These are phyloP conservation scores for Coemansia sp. DNA, from an alignment of 371 early-diverging fungal genomes.

Conservation along the genomic window DNA sequence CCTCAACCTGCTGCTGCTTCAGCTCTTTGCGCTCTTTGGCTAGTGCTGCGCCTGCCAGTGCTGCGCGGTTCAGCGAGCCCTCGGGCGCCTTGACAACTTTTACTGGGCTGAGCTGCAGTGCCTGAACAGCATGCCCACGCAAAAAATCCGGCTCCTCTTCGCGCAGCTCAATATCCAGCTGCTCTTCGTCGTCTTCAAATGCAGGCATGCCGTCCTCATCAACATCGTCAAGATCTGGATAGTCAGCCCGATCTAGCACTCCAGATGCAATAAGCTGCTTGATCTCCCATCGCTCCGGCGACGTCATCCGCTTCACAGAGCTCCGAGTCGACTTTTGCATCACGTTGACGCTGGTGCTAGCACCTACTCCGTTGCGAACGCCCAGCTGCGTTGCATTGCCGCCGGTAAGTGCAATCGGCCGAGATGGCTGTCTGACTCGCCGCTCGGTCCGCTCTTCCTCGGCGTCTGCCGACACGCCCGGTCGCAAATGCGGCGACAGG, in stretches of 20 bases:
- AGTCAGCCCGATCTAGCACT: constrained; percentile 80
- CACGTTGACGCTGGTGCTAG: background rate
- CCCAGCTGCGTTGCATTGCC: constrained; percentile 31
- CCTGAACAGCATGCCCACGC: constrained; percentile 84
- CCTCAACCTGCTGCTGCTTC: constrained; percentile 80
- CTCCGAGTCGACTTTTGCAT: constrained; percentile 6
- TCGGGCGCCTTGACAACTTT: constrained; percentile 97
- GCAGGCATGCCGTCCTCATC: constrained; percentile 66
- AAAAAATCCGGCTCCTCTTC: constrained; percentile 96
- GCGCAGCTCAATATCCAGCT: constrained; percentile 93
- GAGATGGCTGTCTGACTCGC: constrained; percentile 1
- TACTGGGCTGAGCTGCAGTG: constrained; percentile 88
- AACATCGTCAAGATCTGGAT: constrained; percentile 82
- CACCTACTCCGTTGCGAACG: background rate
- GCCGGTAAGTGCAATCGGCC: constrained; percentile 8
- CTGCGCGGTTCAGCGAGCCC: constrained; percentile 94
- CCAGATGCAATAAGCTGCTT: constrained; percentile 96
- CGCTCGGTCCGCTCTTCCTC: background rate
- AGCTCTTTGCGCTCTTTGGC: constrained; percentile 94
- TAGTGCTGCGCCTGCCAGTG: constrained; percentile 85
- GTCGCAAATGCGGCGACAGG: constrained; percentile 66
- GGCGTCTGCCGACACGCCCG: constrained; percentile 20
- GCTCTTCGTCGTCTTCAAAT: constrained; percentile 81
- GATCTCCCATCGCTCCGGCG: constrained; percentile 96
- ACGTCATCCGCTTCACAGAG: constrained; percentile 79